phyloP scores from a whole-genome alignment of 2,329 filamentous ascomycete species.

The Ciborinia camelliae region DNA sequence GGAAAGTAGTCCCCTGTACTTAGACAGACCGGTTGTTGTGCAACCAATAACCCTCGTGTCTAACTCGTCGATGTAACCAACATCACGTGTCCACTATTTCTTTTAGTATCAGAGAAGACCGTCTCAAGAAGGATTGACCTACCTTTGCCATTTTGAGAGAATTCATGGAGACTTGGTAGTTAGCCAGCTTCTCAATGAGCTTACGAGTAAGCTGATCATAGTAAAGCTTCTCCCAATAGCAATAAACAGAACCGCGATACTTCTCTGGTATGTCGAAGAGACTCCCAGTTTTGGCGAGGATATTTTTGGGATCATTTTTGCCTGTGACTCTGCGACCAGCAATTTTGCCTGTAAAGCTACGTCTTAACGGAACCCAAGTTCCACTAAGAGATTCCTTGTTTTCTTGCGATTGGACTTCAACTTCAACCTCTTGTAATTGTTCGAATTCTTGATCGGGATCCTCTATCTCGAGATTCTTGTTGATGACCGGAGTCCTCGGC shows the following conservation, averaged over 20 bases:
- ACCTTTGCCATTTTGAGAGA: slow-evolving; percentile 29
- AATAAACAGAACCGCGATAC: slow-evolving; percentile 35
- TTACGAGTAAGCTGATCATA: slow-evolving; percentile 25
- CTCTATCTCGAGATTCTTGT: slow-evolving; percentile 32
- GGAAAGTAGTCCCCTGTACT: slow-evolving; percentile 61
- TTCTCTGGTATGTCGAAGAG: slow-evolving; percentile 32
- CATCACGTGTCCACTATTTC: slow-evolving; percentile 23
- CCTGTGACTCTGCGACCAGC: slow-evolving; percentile 3
- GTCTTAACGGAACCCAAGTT: slow-evolving; percentile 29
- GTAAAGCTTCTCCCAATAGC: slow-evolving; percentile 32
- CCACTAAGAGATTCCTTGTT: slow-evolving; percentile 30
- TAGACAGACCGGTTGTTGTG: slow-evolving; percentile 67
- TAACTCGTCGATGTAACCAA: slow-evolving; percentile 59
- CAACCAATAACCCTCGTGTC: slow-evolving; percentile 40
- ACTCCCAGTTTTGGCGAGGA: slow-evolving; percentile 24
- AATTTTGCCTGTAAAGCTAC: slow-evolving; percentile 30
- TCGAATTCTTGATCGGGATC: slow-evolving; percentile 34
- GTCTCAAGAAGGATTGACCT: not conserved
- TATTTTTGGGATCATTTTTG: slow-evolving; percentile 26
- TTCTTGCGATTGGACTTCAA: slow-evolving; percentile 23
- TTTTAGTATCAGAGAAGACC: not conserved
- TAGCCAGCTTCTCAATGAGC: slow-evolving; percentile 22
- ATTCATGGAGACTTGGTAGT: slow-evolving; percentile 29
- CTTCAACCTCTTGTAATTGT: slow-evolving; percentile 30
- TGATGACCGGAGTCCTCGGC: slow-evolving; percentile 28